A percentile compares a stretch with the other conserved stretches of the same genome.
These are phyloP conservation scores for Lipomyces orientalis DNA, from an alignment of 805 yeast species.

Conservation along the genomic window DNA sequence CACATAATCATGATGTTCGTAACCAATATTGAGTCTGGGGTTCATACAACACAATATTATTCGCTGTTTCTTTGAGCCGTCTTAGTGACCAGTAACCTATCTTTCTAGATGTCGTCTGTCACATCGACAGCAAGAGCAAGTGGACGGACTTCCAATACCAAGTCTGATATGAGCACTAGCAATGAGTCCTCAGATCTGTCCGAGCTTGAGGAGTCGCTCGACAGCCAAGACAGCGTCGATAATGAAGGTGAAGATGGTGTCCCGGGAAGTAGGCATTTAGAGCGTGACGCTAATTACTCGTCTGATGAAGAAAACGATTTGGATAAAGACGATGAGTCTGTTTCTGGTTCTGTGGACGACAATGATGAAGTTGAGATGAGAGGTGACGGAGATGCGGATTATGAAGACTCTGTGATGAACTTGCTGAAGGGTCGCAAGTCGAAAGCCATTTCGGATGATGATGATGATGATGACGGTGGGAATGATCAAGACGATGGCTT, in stretches of 20 bases:
- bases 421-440: background rate
- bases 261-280: background rate
- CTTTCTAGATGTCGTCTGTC: background rate
- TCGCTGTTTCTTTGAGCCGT: background rate
- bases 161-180: background rate
- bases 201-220: constrained; percentile 23
- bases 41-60: background rate
- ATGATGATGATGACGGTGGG: constrained; percentile 7
- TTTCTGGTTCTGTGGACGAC: constrained; percentile 6
- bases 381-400: constrained; percentile 13
- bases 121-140: background rate
- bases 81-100: background rate
- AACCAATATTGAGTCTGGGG: background rate
- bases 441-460: constrained; percentile 5
- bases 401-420: constrained; percentile 5
- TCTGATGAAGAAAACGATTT: background rate
- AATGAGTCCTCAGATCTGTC: constrained; percentile 30
- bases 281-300: background rate
- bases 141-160: background rate
- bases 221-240: constrained; percentile 4
- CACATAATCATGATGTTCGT: background rate
- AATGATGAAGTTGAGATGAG: constrained; percentile 26
- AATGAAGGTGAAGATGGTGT: background rate
- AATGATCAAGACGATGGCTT: constrained; percentile 2
- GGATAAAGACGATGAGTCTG: background rate